These are phyloP conservation scores for Cystobasidium ongulense DNA, from an alignment of 768 basidiomycete species.

Conservation along the genomic window DNA sequence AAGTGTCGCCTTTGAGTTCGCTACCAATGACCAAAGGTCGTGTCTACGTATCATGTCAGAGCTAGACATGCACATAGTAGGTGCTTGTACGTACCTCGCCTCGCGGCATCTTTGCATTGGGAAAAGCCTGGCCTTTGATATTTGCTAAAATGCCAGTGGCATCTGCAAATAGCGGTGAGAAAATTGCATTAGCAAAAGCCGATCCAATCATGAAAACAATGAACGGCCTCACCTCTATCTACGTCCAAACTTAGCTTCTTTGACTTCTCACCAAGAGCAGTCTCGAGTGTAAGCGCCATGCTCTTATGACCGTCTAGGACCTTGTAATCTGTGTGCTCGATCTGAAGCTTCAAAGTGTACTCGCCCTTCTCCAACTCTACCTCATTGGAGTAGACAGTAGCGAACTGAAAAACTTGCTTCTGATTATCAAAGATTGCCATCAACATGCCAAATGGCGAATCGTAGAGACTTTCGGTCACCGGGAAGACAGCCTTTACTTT, in stretches of 20 bases:
- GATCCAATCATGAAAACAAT: neutral
- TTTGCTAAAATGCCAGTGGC: neutral
- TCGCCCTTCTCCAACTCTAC: conserved; percentile 31
- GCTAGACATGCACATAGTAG: neutral
- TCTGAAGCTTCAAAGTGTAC: conserved; percentile 15
- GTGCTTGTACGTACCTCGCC: neutral
- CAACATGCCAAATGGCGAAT: conserved; percentile 21
- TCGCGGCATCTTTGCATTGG: conserved; percentile 1
- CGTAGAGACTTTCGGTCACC: conserved; percentile 27
- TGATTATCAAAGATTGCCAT: conserved; percentile 6
- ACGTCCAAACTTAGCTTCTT: conserved; percentile 15
- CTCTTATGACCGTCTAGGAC: conserved; percentile 23
- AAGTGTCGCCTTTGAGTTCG: conserved; percentile 1
- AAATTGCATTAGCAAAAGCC: neutral
- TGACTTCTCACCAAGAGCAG: conserved; percentile 16
- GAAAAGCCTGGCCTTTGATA: neutral
- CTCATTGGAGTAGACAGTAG: conserved; percentile 30
- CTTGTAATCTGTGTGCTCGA: conserved; percentile 6
- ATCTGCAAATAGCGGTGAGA: neutral
- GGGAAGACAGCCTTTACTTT: conserved; percentile 18
- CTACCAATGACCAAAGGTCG: conserved; percentile 1
- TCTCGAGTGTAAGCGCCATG: conserved; percentile 8
- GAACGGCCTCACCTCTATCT: neutral
- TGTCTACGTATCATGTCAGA: neutral
- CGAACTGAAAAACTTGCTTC: neutral